Base-by-base conservation (phyloP, 2,329 filamentous ascomycete species). In the Neonectria neomacrospora region DNA sequence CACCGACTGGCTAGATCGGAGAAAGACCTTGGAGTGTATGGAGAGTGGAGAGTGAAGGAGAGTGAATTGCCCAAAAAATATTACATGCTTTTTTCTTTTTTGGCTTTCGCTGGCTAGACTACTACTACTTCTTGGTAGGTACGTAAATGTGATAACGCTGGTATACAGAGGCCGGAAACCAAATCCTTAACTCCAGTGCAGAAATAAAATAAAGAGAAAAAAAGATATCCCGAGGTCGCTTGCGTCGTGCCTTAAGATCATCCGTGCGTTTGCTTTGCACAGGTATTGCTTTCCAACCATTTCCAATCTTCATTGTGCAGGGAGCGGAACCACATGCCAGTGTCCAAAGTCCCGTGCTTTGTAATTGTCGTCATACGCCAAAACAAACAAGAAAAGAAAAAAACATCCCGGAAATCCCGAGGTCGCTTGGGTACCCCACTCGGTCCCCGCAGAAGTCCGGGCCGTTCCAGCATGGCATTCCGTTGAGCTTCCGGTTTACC, bases 261-360 rank as follows among this genome's bases (percentile, higher is more conserved):
- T 55, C 52, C 52, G 54, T 60, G 51, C 51, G 54, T 54, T 50
- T 37, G 32, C 30, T 28, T 50, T 57, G 47, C 54, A 50, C 44
- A 42, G 39, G 44, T 37, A 48, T 20, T 16, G 9, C 18, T 30
- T 32, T 22, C 8, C 18, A 32, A 50, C 11, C n/a, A 50, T 50
- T 50, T 50, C 28, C 47, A 50, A 50, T 50, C 34, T 16, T 37
- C n/a, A 14, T 32, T 50, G 11, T 30, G 16, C 28, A 50, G n/a
- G 26, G 45, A 30, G 16, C 26, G 23, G n/a, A 50, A n/a, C 28
- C 47, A 50, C 30, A 30, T 18, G 47, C 47, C 37, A 41, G 37
- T 32, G 47, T 50, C 47, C 16, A 8, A 2, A 18, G 26, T 30
- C 47, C 18, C 28, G 28, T 50, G 47, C 47, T 50, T 50, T 50